Base-by-base conservation (phyloP, 371 early-diverging fungal species). In the Zychaea mexicana region DNA sequence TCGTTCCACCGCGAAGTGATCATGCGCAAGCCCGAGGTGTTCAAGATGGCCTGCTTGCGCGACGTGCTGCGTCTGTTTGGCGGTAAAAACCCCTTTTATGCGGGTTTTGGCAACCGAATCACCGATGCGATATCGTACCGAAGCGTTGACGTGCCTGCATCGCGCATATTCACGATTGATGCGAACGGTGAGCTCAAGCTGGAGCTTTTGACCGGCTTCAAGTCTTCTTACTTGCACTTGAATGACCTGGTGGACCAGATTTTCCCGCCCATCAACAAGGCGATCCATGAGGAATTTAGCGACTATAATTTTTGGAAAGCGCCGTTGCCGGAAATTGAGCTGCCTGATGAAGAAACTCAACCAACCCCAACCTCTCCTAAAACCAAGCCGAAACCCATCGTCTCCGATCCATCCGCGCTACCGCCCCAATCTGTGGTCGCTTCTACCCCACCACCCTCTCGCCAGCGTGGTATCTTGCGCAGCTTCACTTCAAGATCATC, bases 41-140 rank as follows among this genome's bases (percentile, higher is more conserved):
- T 98, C 79, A 99, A 99, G 70, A 98, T 98, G 84, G 90, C 94
- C 0, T 95, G 94, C 69, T 76, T 99, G 42, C 85, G 92, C 10
- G 95, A 96, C 65, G 92, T 99, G 45, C 82, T 88, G 59, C 74
- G 87, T 7, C 71, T 98, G 22, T 96, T 96, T 82, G 90, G 82
- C 21, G 79, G 81, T 36, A 73, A 75, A 7, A 88, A 86, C 61
- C 95, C 97, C 2, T 98, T 98, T 69, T 94, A 93, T 75, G 97
- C 98, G 3, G 99, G 99, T 0, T 99, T 99, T 74, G 99, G 99
- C 21, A 99, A 99, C 73, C 89, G 93, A 30, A 90, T 92, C 49
- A 94, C 94, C 24, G 89, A 88, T 55, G 95, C 97, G 13, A 83
- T 97, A 33, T 93, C 96, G 2, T 99, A 99, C 71, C 91, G 96